Evolutionary conservation across 2,329 filamentous ascomycete species (phyloP).

Genomic region (Fusarium succisae): DNA sequence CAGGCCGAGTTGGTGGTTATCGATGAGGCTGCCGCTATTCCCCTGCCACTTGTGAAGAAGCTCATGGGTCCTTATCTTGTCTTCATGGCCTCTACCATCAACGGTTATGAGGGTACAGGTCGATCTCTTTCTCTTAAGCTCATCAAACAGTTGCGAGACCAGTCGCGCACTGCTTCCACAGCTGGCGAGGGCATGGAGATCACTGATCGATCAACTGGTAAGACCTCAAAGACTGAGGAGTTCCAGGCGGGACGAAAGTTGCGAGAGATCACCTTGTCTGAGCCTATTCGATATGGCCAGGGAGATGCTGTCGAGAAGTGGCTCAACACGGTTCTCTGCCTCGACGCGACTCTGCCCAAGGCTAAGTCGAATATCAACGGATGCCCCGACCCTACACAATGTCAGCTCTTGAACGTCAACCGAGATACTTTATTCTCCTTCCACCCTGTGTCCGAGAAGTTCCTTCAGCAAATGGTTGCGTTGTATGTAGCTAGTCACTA

Average conservation of each 20-base stretch:
- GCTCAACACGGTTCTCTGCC: constrained; percentile 92
- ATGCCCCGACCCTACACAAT: constrained; percentile 89
- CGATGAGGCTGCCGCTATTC: constrained; percentile 96
- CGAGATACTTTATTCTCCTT: constrained; percentile 98
- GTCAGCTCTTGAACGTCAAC: constrained; percentile 93
- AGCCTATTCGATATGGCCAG: constrained; percentile 93
- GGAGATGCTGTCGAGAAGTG: constrained; percentile 94
- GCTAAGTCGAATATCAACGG: constrained; percentile 77
- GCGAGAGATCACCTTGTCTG: constrained; percentile 89
- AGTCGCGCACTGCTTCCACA: constrained; percentile 75
- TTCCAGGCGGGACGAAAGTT: constrained; percentile 78
- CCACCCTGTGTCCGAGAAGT: constrained; percentile 95
- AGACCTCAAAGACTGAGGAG: constrained; percentile 70
- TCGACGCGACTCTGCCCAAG: constrained; percentile 89
- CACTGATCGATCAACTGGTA: constrained; percentile 82
- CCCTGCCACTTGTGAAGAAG: constrained; percentile 89
- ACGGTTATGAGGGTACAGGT: constrained; percentile 97
- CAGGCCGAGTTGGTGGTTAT: constrained; percentile 97
- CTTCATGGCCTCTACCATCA: constrained; percentile 99
- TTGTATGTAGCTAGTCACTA: constrained; percentile 97
- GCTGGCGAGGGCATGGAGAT: constrained; percentile 70
- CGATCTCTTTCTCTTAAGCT: constrained; percentile 94
- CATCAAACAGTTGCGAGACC: constrained; percentile 95
- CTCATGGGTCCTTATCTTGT: constrained; percentile 96
- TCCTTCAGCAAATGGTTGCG: constrained; percentile 97